phyloP scores from a whole-genome alignment of 2,329 filamentous ascomycete genomes.

The Talaromyces sp. region DNA sequence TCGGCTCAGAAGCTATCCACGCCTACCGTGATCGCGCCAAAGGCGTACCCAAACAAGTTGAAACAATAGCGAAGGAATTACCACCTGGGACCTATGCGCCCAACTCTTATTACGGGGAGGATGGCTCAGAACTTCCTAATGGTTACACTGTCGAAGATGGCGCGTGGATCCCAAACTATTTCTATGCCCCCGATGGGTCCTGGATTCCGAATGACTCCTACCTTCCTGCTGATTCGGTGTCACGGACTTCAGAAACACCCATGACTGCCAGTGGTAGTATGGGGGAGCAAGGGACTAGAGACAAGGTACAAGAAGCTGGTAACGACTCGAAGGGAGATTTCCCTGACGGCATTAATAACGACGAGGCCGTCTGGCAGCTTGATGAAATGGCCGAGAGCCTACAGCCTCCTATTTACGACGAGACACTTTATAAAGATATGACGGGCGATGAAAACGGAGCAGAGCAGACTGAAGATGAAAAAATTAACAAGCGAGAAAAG shows the following conservation, averaged over 20 bases:
- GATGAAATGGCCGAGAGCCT: constrained; percentile 13
- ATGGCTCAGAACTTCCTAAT: not conserved
- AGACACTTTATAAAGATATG: not conserved
- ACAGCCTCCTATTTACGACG: constrained; percentile 6
- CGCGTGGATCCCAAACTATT: not conserved
- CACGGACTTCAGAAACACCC: too few species aligned
- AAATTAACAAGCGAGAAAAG: constrained; percentile 8
- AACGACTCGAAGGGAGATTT: not conserved
- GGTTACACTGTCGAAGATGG: not conserved
- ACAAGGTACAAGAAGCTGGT: not conserved
- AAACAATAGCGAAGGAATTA: not conserved
- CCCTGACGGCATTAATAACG: not conserved
- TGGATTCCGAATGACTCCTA: not conserved
- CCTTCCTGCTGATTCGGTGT: not conserved
- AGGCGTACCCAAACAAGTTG: not conserved
- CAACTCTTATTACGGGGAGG: not conserved
- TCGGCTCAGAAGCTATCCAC: constrained; percentile 11
- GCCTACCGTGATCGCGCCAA: constrained; percentile 1
- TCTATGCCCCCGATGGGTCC: not conserved
- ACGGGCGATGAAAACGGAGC: not conserved
- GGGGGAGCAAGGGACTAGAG: not conserved
- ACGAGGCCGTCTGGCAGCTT: constrained; percentile 15
- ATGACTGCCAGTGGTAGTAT: not conserved
- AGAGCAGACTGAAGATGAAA: constrained; percentile 1
- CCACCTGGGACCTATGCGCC: not conserved